Evolutionary conservation across 2,329 filamentous ascomycete genomes (phyloP).

Genomic region (Eurotiales sp.): DNA sequence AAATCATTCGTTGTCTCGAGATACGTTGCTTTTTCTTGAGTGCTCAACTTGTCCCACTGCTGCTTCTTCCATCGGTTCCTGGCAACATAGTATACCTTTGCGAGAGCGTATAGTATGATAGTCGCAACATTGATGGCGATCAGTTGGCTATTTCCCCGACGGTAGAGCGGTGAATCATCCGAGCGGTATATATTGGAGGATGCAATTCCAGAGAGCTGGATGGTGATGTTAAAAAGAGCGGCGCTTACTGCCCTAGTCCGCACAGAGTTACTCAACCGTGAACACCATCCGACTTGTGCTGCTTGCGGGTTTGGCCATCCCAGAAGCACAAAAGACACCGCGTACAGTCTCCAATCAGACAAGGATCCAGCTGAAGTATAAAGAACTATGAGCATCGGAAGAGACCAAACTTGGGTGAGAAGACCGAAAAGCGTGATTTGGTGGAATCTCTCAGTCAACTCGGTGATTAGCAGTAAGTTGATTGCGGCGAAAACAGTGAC

Average conservation of each 20-base stretch:
- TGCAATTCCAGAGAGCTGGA: slow-evolving; percentile 42
- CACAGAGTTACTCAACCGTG: slow-evolving; percentile 41
- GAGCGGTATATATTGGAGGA: slow-evolving; percentile 50
- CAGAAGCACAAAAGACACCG: slow-evolving; percentile 50
- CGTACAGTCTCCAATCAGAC: slow-evolving; percentile 52
- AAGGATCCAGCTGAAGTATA: slow-evolving; percentile 47
- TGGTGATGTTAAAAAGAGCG: slow-evolving; percentile 46
- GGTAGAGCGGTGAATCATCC: slow-evolving; percentile 55
- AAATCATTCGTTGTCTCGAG: slow-evolving; percentile 34
- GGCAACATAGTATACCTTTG: slow-evolving; percentile 35
- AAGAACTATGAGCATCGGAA: slow-evolving; percentile 52
- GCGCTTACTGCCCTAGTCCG: slow-evolving; percentile 41
- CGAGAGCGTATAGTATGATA: slow-evolving; percentile 47
- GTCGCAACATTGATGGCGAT: slow-evolving; percentile 51
- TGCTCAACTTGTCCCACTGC: slow-evolving; percentile 38
- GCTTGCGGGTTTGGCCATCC: slow-evolving; percentile 59
- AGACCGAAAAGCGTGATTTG: slow-evolving; percentile 53
- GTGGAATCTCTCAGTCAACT: slow-evolving; percentile 54
- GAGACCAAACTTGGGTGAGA: slow-evolving; percentile 51
- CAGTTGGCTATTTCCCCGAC: slow-evolving; percentile 55
- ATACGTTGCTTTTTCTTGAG: slow-evolving; percentile 35
- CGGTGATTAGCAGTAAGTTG: slow-evolving; percentile 53
- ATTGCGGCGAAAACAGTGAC: slow-evolving; percentile 55
- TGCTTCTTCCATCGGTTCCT: slow-evolving; percentile 9
- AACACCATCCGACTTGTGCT: slow-evolving; percentile 46